phyloP scores from a whole-genome alignment of 169 alveolate species.

The Plasmodium gonderi region DNA sequence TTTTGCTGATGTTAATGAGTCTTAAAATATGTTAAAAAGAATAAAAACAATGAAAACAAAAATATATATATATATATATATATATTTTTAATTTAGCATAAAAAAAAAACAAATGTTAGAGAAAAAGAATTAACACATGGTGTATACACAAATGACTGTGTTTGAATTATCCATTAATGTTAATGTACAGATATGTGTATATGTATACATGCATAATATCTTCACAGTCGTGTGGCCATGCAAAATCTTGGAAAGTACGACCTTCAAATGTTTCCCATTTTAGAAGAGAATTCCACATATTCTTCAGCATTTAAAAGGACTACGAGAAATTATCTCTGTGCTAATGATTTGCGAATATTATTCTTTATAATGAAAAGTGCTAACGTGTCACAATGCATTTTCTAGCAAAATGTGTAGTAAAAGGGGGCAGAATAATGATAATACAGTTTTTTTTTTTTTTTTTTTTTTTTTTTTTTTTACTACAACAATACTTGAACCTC shows the following conservation, averaged over 20 bases:
- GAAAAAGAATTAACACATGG: background rate
- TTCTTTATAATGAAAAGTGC: background rate
- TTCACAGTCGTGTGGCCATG: background rate
- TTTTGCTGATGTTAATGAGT: background rate
- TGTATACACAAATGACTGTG: background rate
- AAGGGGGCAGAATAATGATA: too few relatives aligned
- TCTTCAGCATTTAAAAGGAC: background rate
- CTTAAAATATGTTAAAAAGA: background rate
- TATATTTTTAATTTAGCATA: background rate
- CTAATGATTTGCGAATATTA: background rate
- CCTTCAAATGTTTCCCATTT: background rate
- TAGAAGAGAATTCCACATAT: background rate
- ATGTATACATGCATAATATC: background rate
- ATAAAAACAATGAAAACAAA: background rate
- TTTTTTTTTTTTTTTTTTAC: too few relatives aligned
- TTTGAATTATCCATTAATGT: background rate
- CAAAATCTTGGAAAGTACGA: background rate
- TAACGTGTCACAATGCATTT: background rate
- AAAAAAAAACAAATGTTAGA: background rate
- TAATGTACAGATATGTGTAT: too few relatives aligned
- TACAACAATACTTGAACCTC: background rate
- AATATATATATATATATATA: background rate
- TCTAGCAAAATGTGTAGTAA: background rate
- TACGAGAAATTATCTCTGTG: background rate
- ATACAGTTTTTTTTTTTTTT: too few relatives aligned